Conservation (phyloP, 306 rosid species). For the Vigna radiata region DNA sequence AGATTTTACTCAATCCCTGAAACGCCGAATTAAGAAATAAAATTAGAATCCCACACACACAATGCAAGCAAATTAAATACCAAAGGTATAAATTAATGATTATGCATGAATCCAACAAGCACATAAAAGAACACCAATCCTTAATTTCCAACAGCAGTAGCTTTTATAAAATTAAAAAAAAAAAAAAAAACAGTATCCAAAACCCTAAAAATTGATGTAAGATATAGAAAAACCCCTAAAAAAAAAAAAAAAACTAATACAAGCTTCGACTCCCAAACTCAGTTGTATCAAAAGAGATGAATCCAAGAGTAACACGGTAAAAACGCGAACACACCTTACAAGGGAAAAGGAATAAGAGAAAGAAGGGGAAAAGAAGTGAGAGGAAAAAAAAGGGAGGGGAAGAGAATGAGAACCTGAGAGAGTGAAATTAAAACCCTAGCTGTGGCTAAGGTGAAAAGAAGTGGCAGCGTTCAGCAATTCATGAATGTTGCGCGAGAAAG, state of each 20-base stretch:
- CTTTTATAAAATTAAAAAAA: no score
- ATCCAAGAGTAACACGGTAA: conserved; percentile 32
- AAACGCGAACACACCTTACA: conserved; percentile 35
- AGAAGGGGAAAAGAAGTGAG: neutral
- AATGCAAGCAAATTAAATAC: conserved; percentile 15
- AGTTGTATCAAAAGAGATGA: conserved; percentile 14
- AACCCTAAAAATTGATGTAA: conserved; percentile 56
- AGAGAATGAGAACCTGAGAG: conserved; percentile 48
- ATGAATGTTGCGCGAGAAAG: conserved; percentile 37
- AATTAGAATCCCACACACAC: conserved; percentile 39
- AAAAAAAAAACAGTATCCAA: conserved; percentile 1
- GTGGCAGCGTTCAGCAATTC: conserved; percentile 23
- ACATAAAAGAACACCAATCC: conserved; percentile 5
- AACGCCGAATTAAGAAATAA: conserved; percentile 36
- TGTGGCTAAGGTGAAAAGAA: conserved; percentile 33
- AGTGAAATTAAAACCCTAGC: conserved; percentile 73
- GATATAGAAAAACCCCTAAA: conserved; percentile 38
- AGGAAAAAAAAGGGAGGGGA: neutral
- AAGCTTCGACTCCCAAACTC: neutral
- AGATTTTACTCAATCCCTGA: conserved; percentile 46
- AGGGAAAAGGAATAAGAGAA: conserved; percentile 8
- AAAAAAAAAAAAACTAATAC: neutral
- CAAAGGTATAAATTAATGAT: neutral
- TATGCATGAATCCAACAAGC: neutral
- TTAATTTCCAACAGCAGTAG: conserved; percentile 17